Base-by-base conservation (phyloP, 23 red algal genomes). In the Porphyridium purpureum region DNA sequence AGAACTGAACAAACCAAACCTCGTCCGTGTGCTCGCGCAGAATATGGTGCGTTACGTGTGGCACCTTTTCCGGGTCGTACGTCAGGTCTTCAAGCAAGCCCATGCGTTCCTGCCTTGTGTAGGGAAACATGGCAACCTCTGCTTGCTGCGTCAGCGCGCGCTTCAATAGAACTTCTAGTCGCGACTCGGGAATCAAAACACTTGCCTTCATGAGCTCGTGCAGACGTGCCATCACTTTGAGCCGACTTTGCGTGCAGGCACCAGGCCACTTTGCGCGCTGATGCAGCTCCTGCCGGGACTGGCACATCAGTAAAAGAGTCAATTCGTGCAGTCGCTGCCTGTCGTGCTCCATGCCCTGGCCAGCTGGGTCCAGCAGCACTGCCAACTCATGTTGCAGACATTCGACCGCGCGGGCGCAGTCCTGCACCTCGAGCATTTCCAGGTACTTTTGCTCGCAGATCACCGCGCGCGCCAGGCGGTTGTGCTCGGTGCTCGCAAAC, bases 1-100 rank as follows among this genome's bases (percentile, higher is more conserved):
- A 98, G 80, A 98, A 98, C 54, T 80, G 67, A 11, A 98, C 73
- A 55, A 70, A 83, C 90, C 90, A 98, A 28, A 98, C 80, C 70
- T 98, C 90, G 49, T 86, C 70, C 9, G 36, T 47, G 61, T 86
- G 90, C 8, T 62, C 62, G 7, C 57, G 41, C 11, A 98, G 48
- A 7, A 62, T 57, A 33, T 62, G 66, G 50, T 63, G 51, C 23
- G 59, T 47, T 28, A 61, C 66, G 44, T 48, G 58, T 27, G 90
- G 90, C 15, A 98, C 53, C 44, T 53, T 66, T 4, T 51, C 62
- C 57, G 76, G 52, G 24, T 72, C 63, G 31, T 76, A 83, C 35
- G 54, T 73, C 59, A 86, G 54, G 61, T 98, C 90, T 41, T 98
- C 90, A 7, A 98, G 23, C 11, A 98, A 64, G 53, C 70, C 72